Base-by-base conservation (phyloP, 345 rosid species). In the Reutealis trisperma region DNA sequence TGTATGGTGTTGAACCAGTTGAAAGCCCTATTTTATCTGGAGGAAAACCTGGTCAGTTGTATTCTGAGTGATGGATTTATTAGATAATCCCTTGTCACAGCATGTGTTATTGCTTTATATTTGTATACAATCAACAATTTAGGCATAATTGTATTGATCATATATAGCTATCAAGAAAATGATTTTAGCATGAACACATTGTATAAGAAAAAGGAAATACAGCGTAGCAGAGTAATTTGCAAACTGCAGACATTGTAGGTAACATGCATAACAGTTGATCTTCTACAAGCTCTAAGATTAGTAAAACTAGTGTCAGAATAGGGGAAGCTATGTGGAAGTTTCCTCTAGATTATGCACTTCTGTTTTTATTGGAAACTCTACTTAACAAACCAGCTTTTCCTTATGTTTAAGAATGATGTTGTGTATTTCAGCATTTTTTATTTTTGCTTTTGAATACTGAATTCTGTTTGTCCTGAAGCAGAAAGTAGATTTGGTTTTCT, bases 21-120 rank as follows among this genome's bases (percentile, higher is more conserved):
- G 98, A 94, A 84, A 94, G 97, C 25, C 80, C 97, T 27, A 84
- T 92, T 66, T 83, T 94, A 6, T 83, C 93, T 10, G 98, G 98
- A 71, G 98, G 96, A 62, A 92, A 90, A 83, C 94, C 98, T 80
- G 98, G 97, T 94, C 67, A 84, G 83, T 79, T 78, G 65, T 25
- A 24, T 60, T 16, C 54, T 18, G n/a, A 21, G 30, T 8, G 21
- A 57, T 24, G 18, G 27, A 74, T 14, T 10, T 67, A 9, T 41
- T 59, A 21, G 49, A 14, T 13, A 18, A 13, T 44, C 63, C 61
- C 27, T 61, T 24, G 58, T 45, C 22, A 32, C 24, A 41, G 59
- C 63, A 16, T 15, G 54, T 75, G n/a, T 30, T 9, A 5, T 16
- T 52, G 5, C 13, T 74, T 51, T 22, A 57, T 18, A 30, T 30